Percentiles rank a stretch among this genome's conserved stretches.
Evolutionary conservation across 2,329 filamentous ascomycete species (phyloP).

Genomic region (Trichoderma guizhouense): DNA sequence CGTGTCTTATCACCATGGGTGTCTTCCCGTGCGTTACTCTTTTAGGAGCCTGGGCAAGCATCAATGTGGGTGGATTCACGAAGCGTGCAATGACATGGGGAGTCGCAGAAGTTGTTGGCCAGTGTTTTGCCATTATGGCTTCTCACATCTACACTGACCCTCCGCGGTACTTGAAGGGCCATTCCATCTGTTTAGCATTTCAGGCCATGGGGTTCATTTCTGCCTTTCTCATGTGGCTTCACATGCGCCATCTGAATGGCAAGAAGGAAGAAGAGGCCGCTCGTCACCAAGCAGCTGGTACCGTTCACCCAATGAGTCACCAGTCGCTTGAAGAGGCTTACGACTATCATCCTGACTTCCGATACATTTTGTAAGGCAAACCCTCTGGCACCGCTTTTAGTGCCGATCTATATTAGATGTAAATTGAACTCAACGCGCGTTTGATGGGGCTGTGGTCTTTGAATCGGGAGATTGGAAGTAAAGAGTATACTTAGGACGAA

Average conservation of each 20-base stretch:
- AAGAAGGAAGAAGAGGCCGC: background rate
- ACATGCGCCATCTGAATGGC: background rate
- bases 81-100: conserved; percentile 4
- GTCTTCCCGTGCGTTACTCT: background rate
- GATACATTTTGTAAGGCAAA: background rate
- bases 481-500: background rate
- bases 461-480: background rate
- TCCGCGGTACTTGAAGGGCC: background rate
- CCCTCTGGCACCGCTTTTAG: background rate
- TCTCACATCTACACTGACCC: conserved; percentile 6
- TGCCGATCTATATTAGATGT: background rate
- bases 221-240: background rate
- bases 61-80: background rate
- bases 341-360: background rate
- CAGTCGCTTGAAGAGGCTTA: background rate
- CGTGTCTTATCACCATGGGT: background rate
- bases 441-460: background rate
- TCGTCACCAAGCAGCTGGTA: background rate
- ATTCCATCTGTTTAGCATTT: background rate
- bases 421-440: background rate
- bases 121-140: conserved; percentile 4
- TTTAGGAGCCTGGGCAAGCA: background rate
- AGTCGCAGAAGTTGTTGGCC: background rate
- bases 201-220: background rate
- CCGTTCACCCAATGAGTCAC: background rate